A percentile compares a stretch with the other conserved stretches of the same genome.
These are phyloP conservation scores for Globisporangium iwayamae DNA, from an alignment of 352 stramenopile genomes.

Conservation along the genomic window DNA sequence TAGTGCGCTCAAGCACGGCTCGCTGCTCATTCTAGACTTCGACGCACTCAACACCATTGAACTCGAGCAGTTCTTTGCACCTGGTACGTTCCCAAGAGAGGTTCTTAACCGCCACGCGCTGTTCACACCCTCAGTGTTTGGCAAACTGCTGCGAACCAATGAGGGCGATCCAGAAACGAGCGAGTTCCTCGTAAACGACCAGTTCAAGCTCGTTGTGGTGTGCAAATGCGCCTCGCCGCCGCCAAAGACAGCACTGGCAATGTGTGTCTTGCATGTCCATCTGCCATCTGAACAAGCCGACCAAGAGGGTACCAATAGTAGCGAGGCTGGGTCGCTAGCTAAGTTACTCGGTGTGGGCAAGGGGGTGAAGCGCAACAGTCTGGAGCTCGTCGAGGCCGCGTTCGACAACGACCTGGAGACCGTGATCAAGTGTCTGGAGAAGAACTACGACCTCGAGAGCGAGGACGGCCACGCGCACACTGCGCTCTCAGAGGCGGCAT, in stretches of 20 bases:
- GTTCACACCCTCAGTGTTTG: conserved; percentile 58
- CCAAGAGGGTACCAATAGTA: conserved; percentile 8
- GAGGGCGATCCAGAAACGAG: conserved; percentile 48
- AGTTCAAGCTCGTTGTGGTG: conserved; percentile 86
- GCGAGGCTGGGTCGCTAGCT: conserved; percentile 28
- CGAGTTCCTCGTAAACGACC: conserved; percentile 77
- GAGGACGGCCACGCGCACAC: conserved; percentile 85
- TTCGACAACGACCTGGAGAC: conserved; percentile 86
- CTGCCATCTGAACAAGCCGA: conserved; percentile 15
- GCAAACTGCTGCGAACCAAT: conserved; percentile 34
- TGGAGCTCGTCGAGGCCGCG: conserved; percentile 82
- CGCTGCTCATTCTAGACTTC: conserved; percentile 77
- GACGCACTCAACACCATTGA: conserved; percentile 58
- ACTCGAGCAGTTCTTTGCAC: conserved; percentile 76
- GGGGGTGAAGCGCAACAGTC: conserved; percentile 68
- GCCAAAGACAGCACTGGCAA: conserved; percentile 48
- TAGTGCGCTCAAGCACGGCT: conserved; percentile 62
- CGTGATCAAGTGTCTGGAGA: conserved; percentile 66
- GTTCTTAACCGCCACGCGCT: conserved; percentile 68
- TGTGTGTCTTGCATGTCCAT: conserved; percentile 64
- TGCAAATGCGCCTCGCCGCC: conserved; percentile 40
- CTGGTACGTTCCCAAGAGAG: conserved; percentile 61
- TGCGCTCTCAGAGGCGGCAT: conserved; percentile 80
- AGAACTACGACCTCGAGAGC: conserved; percentile 87
- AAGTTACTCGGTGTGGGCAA: conserved; percentile 52